phyloP scores from a whole-genome alignment of 1,139 yeast species.

The Candida albicans region DNA sequence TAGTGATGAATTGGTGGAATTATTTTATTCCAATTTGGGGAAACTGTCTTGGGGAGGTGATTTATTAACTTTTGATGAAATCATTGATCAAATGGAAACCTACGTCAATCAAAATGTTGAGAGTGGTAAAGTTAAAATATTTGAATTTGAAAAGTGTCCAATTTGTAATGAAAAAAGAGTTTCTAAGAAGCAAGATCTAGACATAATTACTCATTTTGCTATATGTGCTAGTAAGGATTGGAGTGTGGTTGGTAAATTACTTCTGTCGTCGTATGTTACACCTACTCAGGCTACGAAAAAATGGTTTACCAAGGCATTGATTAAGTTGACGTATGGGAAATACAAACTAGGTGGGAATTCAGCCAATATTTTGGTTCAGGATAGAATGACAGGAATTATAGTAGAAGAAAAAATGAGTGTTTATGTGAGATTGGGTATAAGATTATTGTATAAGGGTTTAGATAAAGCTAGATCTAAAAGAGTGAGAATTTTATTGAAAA shows the following conservation, averaged over 20 bases:
- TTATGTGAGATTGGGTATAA: conserved; percentile 82
- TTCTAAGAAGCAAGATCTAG: conserved; percentile 56
- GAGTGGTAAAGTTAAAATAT: conserved; percentile 34
- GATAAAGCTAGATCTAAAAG: conserved; percentile 54
- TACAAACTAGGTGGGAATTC: conserved; percentile 86
- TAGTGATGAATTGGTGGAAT: conserved; percentile 45
- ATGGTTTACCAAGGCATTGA: conserved; percentile 83
- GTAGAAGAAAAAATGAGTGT: conserved; percentile 91
- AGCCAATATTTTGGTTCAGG: conserved; percentile 93
- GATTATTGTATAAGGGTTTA: conserved; percentile 77
- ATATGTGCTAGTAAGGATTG: conserved; percentile 81
- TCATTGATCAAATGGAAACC: conserved; percentile 54
- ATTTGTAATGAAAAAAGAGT: conserved; percentile 67
- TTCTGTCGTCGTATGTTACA: conserved; percentile 73
- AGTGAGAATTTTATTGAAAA: conserved; percentile 57
- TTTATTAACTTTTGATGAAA: conserved; percentile 54
- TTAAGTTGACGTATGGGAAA: conserved; percentile 85
- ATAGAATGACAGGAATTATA: conserved; percentile 81
- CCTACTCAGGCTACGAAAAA: conserved; percentile 81
- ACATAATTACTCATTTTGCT: conserved; percentile 82
- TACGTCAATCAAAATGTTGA: conserved; percentile 25
- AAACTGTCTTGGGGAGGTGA: conserved; percentile 57
- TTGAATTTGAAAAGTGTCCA: conserved; percentile 72
- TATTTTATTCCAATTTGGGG: conserved; percentile 43
- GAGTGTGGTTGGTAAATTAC: conserved; percentile 64